Percentiles rank a stretch among this genome's conserved stretches.
phyloP scores from a whole-genome alignment of 805 yeast genomes.

The Lipomyces oligophaga region DNA sequence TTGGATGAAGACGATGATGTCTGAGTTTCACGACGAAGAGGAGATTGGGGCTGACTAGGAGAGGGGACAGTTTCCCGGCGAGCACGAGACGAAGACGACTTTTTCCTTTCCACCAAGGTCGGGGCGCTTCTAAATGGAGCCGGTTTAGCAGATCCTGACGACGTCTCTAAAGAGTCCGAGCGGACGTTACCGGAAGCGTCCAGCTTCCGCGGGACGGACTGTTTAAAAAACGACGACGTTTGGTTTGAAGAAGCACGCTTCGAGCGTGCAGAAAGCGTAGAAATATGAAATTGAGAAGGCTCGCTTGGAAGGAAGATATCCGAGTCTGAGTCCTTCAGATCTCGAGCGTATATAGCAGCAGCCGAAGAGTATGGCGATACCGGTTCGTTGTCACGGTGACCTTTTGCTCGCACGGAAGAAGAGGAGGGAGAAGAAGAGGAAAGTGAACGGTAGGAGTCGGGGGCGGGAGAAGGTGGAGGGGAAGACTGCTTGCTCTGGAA shows the following conservation, averaged over 20 bases:
- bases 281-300: background rate
- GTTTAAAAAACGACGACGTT: too few relatives aligned
- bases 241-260: too few relatives aligned
- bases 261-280: too few relatives aligned
- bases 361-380: background rate
- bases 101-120: background rate
- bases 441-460: slow-evolving; percentile 18
- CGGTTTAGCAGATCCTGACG: background rate
- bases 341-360: background rate
- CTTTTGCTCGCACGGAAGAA: too few relatives aligned
- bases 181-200: slow-evolving; percentile 13
- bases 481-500: too few relatives aligned
- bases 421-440: slow-evolving; percentile 24
- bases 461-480: slow-evolving; percentile 1
- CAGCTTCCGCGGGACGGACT: slow-evolving; percentile 16
- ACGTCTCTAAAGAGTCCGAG: slow-evolving; percentile 12
- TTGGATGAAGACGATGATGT: too few relatives aligned
- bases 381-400: background rate
- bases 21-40: background rate
- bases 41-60: background rate
- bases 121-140: background rate
- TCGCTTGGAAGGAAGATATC: background rate
- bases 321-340: background rate
- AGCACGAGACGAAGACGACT: too few relatives aligned
- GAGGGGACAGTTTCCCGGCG: too few relatives aligned